phyloP scores from a whole-genome alignment of 2,329 filamentous ascomycete genomes.

The Colletotrichum gloeosporioides region DNA sequence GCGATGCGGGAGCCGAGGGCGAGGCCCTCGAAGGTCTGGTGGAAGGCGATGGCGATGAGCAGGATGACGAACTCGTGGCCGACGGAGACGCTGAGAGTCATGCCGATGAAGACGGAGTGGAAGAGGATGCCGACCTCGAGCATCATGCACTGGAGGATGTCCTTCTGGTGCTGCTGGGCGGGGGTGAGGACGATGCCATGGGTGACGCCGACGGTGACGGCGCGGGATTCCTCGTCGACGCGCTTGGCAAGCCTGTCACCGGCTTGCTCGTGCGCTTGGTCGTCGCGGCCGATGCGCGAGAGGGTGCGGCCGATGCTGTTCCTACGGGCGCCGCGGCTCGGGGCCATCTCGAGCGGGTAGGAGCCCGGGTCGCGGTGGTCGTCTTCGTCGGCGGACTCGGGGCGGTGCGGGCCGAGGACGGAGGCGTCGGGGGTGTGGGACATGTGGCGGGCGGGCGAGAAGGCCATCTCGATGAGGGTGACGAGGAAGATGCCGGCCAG shows the following conservation, averaged over 20 bases:
- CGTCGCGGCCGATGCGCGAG: slow-evolving; percentile 3
- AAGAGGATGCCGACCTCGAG: slow-evolving; percentile 82
- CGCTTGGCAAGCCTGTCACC: slow-evolving; percentile 25
- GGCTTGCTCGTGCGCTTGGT: not conserved
- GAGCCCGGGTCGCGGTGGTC: not conserved
- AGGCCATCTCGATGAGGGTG: slow-evolving; percentile 78
- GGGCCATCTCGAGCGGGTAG: not conserved
- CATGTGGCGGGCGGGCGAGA: slow-evolving; percentile 48
- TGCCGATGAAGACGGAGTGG: slow-evolving; percentile 83
- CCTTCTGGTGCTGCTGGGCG: slow-evolving; percentile 65
- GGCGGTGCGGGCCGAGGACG: slow-evolving; percentile 2
- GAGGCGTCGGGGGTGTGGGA: slow-evolving; percentile 30
- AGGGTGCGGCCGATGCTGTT: slow-evolving; percentile 9
- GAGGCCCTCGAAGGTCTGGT: slow-evolving; percentile 65
- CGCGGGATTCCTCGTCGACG: slow-evolving; percentile 7
- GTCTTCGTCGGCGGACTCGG: slow-evolving; percentile 5
- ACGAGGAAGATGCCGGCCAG: slow-evolving; percentile 82
- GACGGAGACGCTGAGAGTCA: slow-evolving; percentile 80
- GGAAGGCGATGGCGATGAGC: slow-evolving; percentile 78
- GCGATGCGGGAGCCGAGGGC: slow-evolving; percentile 70
- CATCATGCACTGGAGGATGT: slow-evolving; percentile 77
- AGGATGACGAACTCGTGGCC: slow-evolving; percentile 81
- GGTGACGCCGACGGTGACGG: not conserved
- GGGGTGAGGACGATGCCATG: slow-evolving; percentile 36
- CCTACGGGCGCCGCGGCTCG: not conserved